Evolutionary conservation across 257 asterid genomes (phyloP).

Genomic region (Craterostigma plantagineum): DNA sequence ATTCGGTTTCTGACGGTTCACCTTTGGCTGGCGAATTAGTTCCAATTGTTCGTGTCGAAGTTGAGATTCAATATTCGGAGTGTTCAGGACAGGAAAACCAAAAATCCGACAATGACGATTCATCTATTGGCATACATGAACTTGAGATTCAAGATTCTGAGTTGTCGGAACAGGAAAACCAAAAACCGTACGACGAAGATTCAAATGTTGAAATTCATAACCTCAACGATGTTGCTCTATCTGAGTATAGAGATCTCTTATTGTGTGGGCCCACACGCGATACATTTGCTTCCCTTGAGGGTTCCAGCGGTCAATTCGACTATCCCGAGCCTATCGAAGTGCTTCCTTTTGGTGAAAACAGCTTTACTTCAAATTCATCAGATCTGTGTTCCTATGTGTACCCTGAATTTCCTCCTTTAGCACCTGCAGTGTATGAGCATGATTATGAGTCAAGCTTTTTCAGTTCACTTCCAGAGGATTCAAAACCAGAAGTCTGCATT

Average conservation of each 20-base stretch:
- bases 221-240: too few species aligned
- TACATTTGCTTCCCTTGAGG: too few species aligned
- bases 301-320: slow-evolving; percentile 10
- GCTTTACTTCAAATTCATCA: slow-evolving; percentile 12
- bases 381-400: slow-evolving; percentile 12
- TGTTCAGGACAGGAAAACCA: slow-evolving; percentile 10
- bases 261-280: too few species aligned
- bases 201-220: slow-evolving; percentile 4
- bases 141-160: slow-evolving; percentile 17
- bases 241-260: too few species aligned
- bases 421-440: slow-evolving; percentile 9
- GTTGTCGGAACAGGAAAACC: slow-evolving; percentile 6
- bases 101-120: slow-evolving; percentile 8
- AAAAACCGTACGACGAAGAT: slow-evolving; percentile 3
- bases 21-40: slow-evolving; percentile 11
- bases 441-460: slow-evolving; percentile 8
- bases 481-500: slow-evolving; percentile 11
- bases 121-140: background rate
- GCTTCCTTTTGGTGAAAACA: slow-evolving; percentile 11
- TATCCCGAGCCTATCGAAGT: slow-evolving; percentile 14
- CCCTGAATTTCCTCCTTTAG: slow-evolving; percentile 17
- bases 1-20: slow-evolving; percentile 13
- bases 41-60: slow-evolving; percentile 16
- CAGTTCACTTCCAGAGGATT: slow-evolving; percentile 13
- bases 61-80: too few species aligned